Evolutionary conservation across 352 stramenopile genomes (phyloP).

Genomic region (Ophiocytium majus): DNA sequence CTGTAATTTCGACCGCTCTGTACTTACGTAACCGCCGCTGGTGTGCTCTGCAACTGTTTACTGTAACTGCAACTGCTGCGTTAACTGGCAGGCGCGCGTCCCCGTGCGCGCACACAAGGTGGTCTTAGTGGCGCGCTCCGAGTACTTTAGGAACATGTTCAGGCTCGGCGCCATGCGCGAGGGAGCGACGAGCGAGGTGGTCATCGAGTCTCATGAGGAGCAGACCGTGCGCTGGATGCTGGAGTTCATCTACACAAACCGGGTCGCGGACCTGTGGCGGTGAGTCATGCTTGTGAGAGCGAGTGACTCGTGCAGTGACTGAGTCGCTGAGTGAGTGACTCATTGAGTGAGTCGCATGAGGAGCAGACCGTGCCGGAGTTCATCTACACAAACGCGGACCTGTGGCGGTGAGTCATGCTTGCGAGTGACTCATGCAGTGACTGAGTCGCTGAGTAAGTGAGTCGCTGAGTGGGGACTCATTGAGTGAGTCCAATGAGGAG

Average conservation of each 20-base stretch:
- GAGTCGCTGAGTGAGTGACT: too few species aligned
- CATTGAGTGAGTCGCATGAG: conserved; percentile 64
- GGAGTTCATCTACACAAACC: conserved; percentile 85
- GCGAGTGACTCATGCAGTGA: too few species aligned
- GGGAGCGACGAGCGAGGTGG: conserved; percentile 70
- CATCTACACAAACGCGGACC: conserved; percentile 81
- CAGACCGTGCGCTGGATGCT: conserved; percentile 79
- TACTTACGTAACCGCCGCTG: too few species aligned
- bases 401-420: conserved; percentile 54
- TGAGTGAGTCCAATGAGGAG: conserved; percentile 56
- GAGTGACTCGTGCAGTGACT: too few species aligned
- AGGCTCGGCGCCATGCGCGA: conserved; percentile 74
- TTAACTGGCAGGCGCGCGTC: not conserved
- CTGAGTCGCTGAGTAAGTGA: too few species aligned
- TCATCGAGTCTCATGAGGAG: conserved; percentile 61
- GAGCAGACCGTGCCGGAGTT: conserved; percentile 77
- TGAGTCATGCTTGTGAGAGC: too few species aligned
- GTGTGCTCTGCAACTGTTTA: too few species aligned
- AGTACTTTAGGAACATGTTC: conserved; percentile 83
- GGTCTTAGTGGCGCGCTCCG: conserved; percentile 69
- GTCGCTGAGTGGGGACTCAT: conserved; percentile 73
- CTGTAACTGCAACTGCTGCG: too few species aligned
- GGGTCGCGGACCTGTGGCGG: conserved; percentile 67
- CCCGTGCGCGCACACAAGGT: conserved; percentile 44
- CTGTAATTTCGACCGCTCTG: too few species aligned